Evolutionary conservation across 2,329 filamentous ascomycete genomes (phyloP).

Genomic region (Stromatinia cepivora): DNA sequence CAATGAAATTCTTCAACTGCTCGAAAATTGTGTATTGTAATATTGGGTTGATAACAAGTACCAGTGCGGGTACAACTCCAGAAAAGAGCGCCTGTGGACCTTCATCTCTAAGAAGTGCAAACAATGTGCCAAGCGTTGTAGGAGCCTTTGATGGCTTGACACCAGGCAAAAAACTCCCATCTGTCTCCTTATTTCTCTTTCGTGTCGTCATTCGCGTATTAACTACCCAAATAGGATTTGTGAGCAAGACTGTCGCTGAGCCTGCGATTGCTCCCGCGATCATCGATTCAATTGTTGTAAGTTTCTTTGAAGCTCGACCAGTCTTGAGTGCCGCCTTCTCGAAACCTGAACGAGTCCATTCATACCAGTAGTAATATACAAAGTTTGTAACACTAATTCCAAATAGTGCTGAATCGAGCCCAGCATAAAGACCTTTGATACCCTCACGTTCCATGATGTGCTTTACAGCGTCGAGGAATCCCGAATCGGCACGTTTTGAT

Average conservation of each 20-base stretch:
- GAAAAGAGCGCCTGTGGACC: slow-evolving; percentile 84
- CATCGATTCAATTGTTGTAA: slow-evolving; percentile 92
- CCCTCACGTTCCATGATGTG: slow-evolving; percentile 92
- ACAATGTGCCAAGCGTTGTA: slow-evolving; percentile 77
- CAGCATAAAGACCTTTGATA: slow-evolving; percentile 83
- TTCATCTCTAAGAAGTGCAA: slow-evolving; percentile 79
- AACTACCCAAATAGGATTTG: slow-evolving; percentile 98
- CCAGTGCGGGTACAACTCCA: slow-evolving; percentile 86
- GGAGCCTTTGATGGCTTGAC: slow-evolving; percentile 54
- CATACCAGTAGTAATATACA: slow-evolving; percentile 99
- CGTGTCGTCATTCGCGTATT: slow-evolving; percentile 98
- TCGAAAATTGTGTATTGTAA: slow-evolving; percentile 98
- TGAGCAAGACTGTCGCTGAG: slow-evolving; percentile 89
- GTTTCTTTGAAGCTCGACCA: slow-evolving; percentile 73
- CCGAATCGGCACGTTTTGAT: slow-evolving; percentile 85
- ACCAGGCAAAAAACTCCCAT: slow-evolving; percentile 47
- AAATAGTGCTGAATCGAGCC: slow-evolving; percentile 90
- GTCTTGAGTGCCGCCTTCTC: slow-evolving; percentile 72
- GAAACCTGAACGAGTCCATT: slow-evolving; percentile 90
- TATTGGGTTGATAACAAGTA: slow-evolving; percentile 97
- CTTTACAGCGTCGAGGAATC: slow-evolving; percentile 78
- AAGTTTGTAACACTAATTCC: slow-evolving; percentile 99
- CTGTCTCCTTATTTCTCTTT: slow-evolving; percentile 55
- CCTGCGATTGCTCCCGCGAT: slow-evolving; percentile 92
- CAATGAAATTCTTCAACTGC: slow-evolving; percentile 89